Percentiles rank a stretch among this genome's conserved stretches.
phyloP scores from a whole-genome alignment of 2,329 filamentous ascomycete species.

The Diaporthe australafricana region DNA sequence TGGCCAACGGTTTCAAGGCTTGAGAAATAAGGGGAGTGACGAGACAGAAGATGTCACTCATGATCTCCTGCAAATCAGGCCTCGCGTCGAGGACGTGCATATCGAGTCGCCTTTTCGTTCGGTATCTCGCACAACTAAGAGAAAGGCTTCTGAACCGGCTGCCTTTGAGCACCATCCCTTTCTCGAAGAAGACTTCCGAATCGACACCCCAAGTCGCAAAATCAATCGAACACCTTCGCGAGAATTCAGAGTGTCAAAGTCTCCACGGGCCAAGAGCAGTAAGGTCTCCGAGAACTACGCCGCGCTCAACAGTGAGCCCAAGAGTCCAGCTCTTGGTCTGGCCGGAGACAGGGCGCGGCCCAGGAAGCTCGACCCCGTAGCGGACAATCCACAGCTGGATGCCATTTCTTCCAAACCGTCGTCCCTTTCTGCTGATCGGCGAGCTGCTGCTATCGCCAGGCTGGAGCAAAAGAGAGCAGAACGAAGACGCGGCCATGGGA shows the following conservation, averaged over 20 bases:
- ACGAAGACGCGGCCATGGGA: slow-evolving; percentile 53
- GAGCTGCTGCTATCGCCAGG: slow-evolving; percentile 65
- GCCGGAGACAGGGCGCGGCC: slow-evolving; percentile 9
- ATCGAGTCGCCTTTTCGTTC: slow-evolving; percentile 26
- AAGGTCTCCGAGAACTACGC: background rate
- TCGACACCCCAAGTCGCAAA: slow-evolving; percentile 22
- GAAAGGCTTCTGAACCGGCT: slow-evolving; percentile 22
- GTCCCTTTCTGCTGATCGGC: slow-evolving; percentile 61
- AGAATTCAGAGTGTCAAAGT: slow-evolving; percentile 18
- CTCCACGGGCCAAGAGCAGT: slow-evolving; percentile 6
- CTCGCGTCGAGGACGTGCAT: slow-evolving; percentile 13
- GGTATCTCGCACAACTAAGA: slow-evolving; percentile 27
- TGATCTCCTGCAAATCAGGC: slow-evolving; percentile 33
- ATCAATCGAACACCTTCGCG: slow-evolving; percentile 12
- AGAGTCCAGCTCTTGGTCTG: slow-evolving; percentile 14
- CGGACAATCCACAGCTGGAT: background rate
- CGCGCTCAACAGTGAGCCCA: background rate
- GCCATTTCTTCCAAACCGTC: slow-evolving; percentile 53
- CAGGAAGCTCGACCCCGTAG: slow-evolving; percentile 20
- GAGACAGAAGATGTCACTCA: slow-evolving; percentile 21
- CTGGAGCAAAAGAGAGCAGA: slow-evolving; percentile 66
- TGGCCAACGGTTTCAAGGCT: slow-evolving; percentile 18
- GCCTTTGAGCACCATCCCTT: background rate
- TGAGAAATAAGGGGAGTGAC: slow-evolving; percentile 17
- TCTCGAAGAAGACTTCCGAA: background rate